phyloP scores from a whole-genome alignment of 2,329 filamentous ascomycete genomes.

The Tolypocladium nubicola region DNA sequence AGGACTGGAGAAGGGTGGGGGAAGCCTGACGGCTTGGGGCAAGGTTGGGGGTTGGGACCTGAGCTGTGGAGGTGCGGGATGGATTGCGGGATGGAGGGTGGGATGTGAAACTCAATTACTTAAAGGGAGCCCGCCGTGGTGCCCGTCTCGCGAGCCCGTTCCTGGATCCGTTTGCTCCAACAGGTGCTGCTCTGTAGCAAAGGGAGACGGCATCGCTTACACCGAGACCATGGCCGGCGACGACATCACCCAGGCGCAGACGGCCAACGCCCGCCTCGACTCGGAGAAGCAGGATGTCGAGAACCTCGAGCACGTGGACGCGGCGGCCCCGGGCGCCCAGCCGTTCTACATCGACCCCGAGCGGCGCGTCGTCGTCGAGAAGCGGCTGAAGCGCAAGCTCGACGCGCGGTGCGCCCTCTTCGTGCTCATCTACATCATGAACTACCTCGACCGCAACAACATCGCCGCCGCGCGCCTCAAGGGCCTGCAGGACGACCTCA shows the following conservation, averaged over 20 bases:
- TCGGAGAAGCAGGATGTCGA: conserved; percentile 6
- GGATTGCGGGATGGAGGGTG: background rate
- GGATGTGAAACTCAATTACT: background rate
- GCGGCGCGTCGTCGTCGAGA: conserved; percentile 48
- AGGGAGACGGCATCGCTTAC: background rate
- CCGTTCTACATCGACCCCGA: conserved; percentile 25
- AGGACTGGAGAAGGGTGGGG: background rate
- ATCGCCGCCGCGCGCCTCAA: conserved; percentile 57
- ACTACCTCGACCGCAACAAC: conserved; percentile 61
- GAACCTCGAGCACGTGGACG: conserved; percentile 4
- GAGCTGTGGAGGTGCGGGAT: background rate
- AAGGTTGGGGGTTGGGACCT: background rate
- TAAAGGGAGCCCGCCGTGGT: background rate
- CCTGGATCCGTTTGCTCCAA: background rate
- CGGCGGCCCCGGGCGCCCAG: background rate
- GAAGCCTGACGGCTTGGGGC: background rate
- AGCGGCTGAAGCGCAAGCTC: conserved; percentile 57
- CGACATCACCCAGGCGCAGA: conserved; percentile 5
- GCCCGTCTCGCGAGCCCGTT: background rate
- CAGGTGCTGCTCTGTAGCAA: background rate
- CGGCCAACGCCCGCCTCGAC: background rate
- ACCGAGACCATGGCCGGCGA: conserved; percentile 8
- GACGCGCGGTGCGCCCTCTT: conserved; percentile 58
- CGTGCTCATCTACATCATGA: conserved; percentile 64
- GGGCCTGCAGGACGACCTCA: conserved; percentile 51